Evolutionary conservation across 2,329 filamentous ascomycete species (phyloP).

Genomic region (Cercospora sojina): DNA sequence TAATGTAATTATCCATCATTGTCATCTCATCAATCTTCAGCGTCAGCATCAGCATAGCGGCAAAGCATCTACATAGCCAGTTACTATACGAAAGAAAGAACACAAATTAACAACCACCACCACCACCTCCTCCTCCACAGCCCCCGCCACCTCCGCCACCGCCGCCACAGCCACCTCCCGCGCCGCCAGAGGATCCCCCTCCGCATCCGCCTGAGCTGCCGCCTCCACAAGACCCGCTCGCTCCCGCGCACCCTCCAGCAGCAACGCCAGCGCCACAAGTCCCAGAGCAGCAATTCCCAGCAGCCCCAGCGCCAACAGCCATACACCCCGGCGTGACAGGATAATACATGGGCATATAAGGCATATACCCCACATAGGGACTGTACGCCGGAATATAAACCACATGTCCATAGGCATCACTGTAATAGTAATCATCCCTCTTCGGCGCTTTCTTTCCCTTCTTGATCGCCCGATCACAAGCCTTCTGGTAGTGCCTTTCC

Average conservation of each 20-base stretch:
- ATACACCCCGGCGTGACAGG: conserved; percentile 48
- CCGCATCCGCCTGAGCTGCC: conserved; percentile 12
- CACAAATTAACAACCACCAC: background rate
- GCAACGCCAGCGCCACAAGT: conserved; percentile 42
- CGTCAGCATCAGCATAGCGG: background rate
- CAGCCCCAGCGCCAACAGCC: conserved; percentile 41
- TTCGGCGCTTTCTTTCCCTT: conserved; percentile 40
- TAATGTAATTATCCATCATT: background rate
- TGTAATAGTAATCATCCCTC: conserved; percentile 41
- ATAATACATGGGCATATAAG: conserved; percentile 42
- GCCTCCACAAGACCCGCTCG: conserved; percentile 18
- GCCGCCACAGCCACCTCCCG: conserved; percentile 15
- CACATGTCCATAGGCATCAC: conserved; percentile 44
- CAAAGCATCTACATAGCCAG: background rate
- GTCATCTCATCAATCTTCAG: background rate
- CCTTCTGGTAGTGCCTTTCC: conserved; percentile 57
- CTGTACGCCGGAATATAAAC: conserved; percentile 35
- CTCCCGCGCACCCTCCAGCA: conserved; percentile 43
- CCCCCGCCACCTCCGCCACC: conserved; percentile 15
- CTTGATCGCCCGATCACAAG: conserved; percentile 40
- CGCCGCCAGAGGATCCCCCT: conserved; percentile 7
- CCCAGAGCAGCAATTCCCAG: conserved; percentile 51
- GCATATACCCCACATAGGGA: conserved; percentile 46
- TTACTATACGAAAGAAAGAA: background rate
- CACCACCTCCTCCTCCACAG: conserved; percentile 1